Evolutionary conservation across 345 rosid genomes (phyloP).

Genomic region (Lepidium didymum): DNA sequence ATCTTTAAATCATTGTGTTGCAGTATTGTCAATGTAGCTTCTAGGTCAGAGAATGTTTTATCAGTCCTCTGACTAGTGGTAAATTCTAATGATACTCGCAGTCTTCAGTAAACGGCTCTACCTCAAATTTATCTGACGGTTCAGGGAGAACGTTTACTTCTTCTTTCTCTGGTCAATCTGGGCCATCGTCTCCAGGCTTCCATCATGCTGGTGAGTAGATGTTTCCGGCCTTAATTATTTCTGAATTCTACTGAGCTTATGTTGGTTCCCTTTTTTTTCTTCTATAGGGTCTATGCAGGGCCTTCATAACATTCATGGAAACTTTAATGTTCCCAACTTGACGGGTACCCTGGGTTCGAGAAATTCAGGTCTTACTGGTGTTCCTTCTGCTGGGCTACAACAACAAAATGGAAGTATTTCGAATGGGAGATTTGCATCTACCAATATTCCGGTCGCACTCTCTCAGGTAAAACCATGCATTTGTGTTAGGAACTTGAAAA

Average conservation of each 20-base stretch:
- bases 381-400: slow-evolving; percentile 76
- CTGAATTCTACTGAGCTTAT: slow-evolving; percentile 6
- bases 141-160: slow-evolving; percentile 63
- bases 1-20: neutral
- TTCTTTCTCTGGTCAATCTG: slow-evolving; percentile 85
- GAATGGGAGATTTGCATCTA: slow-evolving; percentile 72
- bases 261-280: neutral
- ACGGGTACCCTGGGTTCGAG: slow-evolving; percentile 64
- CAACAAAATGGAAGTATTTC: slow-evolving; percentile 79
- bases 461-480: slow-evolving; percentile 58
- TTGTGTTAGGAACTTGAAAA: neutral
- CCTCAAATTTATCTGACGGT: slow-evolving; percentile 71
- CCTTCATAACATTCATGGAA: slow-evolving; percentile 72
- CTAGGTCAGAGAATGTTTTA: neutral
- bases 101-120: slow-evolving; percentile 78
- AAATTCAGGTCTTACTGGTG: slow-evolving; percentile 55
- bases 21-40: slow-evolving; percentile 1
- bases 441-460: slow-evolving; percentile 75
- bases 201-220: slow-evolving; percentile 60
- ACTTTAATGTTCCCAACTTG: slow-evolving; percentile 71
- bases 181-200: slow-evolving; percentile 60
- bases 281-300: slow-evolving; percentile 66
- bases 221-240: neutral
- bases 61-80: neutral
- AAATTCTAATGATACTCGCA: slow-evolving; percentile 31